Conservation (phyloP, 2,329 filamentous ascomycete genomes). For the Chlorencoelia australis region DNA sequence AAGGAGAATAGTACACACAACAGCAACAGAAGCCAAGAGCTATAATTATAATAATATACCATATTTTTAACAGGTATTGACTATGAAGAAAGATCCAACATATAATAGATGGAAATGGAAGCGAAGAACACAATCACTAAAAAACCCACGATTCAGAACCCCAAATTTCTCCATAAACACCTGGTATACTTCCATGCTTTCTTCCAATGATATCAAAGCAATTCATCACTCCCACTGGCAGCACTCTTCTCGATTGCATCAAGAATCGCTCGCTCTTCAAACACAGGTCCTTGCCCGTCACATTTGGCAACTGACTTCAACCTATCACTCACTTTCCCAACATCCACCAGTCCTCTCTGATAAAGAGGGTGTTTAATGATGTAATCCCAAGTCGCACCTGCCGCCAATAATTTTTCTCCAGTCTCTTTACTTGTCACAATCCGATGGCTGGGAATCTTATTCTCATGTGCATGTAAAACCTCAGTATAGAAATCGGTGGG, state of each 20-base stretch:
- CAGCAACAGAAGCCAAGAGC: not conserved
- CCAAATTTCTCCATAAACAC: no score
- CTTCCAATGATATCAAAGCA: conserved; percentile 40
- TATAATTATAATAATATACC: no score
- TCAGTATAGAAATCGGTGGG: conserved; percentile 63
- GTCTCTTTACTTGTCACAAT: conserved; percentile 54
- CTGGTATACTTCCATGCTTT: no score
- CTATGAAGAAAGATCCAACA: no score
- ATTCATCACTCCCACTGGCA: conserved; percentile 66
- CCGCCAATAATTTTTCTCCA: conserved; percentile 61
- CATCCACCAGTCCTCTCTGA: conserved; percentile 67
- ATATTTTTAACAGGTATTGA: no score
- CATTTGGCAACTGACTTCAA: conserved; percentile 68
- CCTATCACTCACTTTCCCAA: conserved; percentile 69
- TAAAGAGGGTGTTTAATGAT: conserved; percentile 75
- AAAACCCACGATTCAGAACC: no score
- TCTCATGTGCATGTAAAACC: conserved; percentile 48
- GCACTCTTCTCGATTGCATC: conserved; percentile 71
- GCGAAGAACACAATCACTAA: no score
- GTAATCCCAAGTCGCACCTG: conserved; percentile 78
- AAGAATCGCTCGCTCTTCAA: conserved; percentile 65
- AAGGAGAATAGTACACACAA: not conserved
- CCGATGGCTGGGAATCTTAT: conserved; percentile 58
- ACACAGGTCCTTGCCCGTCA: conserved; percentile 81
- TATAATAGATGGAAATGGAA: no score